Conservation (phyloP, 805 yeast species). For the Yamadazyma scolyti region DNA sequence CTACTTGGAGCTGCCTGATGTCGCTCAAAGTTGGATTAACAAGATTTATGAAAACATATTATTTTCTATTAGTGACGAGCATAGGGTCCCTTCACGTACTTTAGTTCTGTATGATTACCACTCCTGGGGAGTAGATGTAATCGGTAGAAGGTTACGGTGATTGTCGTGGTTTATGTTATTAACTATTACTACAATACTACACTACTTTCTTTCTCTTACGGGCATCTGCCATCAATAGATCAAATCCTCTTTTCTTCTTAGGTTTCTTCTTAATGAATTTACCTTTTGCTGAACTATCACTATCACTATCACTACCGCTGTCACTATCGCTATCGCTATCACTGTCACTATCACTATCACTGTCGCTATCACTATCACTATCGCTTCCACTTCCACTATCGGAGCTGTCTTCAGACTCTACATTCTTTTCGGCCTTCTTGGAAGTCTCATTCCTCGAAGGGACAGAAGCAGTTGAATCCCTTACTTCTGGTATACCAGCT, state of each 20-base stretch:
- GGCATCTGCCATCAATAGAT: constrained; percentile 27
- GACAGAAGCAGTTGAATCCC: constrained; percentile 35
- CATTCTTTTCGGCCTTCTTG: no score
- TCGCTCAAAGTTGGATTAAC: constrained; percentile 30
- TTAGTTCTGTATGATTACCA: constrained; percentile 13
- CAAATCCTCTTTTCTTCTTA: constrained; percentile 24
- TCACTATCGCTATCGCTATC: constrained; percentile 14
- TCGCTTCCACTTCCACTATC: constrained; percentile 5
- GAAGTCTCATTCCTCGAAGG: no score
- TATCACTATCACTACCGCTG: constrained; percentile 7
- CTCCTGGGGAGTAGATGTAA: constrained; percentile 23
- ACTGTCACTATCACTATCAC: constrained; percentile 6
- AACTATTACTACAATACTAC: no score
- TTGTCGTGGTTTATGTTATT: background rate
- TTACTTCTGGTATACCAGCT: constrained; percentile 69
- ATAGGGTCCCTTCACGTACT: constrained; percentile 9
- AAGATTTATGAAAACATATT: constrained; percentile 28
- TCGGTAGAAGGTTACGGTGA: constrained; percentile 25
- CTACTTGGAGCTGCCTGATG: constrained; percentile 33
- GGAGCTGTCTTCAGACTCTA: no score
- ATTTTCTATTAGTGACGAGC: constrained; percentile 20
- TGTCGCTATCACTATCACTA: constrained; percentile 10
- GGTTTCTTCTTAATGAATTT: constrained; percentile 7
- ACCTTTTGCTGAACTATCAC: constrained; percentile 2
- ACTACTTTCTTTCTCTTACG: background rate